phyloP scores from a whole-genome alignment of 129 eudicot genomes.

The Artemisia tridentata region DNA sequence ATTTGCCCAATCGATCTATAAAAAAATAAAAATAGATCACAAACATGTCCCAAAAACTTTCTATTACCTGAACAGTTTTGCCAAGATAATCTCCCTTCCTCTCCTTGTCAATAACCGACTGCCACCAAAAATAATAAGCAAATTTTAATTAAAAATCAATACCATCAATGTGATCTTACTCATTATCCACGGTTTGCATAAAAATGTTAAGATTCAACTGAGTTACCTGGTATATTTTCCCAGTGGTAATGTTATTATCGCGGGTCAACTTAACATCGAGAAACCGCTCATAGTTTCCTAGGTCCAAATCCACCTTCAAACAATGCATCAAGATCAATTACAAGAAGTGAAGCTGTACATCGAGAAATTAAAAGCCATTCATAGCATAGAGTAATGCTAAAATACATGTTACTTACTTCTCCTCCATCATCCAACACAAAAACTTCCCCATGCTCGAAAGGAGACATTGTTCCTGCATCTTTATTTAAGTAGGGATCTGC shows the following conservation, averaged over 20 bases:
- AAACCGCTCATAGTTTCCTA: conserved; percentile 97
- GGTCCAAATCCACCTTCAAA: conserved; percentile 97
- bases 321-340: conserved; percentile 1
- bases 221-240: conserved; percentile 84
- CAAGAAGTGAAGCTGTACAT: background rate
- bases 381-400: too few species aligned
- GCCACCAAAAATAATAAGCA: conserved; percentile 24
- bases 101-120: conserved; percentile 92
- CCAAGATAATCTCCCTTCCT: conserved; percentile 97
- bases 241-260: conserved; percentile 94
- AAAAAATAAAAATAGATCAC: background rate
- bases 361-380: background rate
- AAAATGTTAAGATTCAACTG: background rate
- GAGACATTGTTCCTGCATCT: conserved; percentile 99
- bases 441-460: conserved; percentile 98
- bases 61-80: conserved; percentile 57
- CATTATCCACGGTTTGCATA: conserved; percentile 5
- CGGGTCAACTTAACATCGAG: conserved; percentile 81
- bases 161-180: background rate
- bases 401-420: conserved; percentile 52
- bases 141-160: background rate
- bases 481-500: conserved; percentile 94
- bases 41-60: background rate
- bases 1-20: background rate
- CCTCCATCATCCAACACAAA: conserved; percentile 97